Conservation (phyloP, 108 stramenopile genomes). For the Epithemia pelagica region DNA sequence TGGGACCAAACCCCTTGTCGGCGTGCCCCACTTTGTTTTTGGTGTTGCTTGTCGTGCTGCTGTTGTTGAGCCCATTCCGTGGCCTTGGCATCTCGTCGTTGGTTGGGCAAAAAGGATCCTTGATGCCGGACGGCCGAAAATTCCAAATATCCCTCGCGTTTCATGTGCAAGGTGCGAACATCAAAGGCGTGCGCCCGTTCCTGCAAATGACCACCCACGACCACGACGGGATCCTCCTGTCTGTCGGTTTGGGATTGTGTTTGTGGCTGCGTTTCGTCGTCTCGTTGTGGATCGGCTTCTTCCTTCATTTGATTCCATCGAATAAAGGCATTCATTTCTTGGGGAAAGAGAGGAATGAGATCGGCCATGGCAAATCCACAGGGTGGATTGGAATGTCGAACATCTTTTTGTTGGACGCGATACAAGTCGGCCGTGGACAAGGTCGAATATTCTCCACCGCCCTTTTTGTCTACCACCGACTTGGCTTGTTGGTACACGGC, state of each 20-base stretch:
- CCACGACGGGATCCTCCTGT: background rate
- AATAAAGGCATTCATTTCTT: slow-evolving; percentile 72
- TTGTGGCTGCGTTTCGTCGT: slow-evolving; percentile 6
- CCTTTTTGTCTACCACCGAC: background rate
- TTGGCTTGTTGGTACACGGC: background rate
- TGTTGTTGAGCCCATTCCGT: slow-evolving; percentile 39
- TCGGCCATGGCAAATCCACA: slow-evolving; percentile 67
- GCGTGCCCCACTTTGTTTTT: slow-evolving; percentile 25
- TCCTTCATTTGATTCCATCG: slow-evolving; percentile 78
- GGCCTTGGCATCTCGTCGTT: slow-evolving; percentile 5
- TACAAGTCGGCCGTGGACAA: background rate
- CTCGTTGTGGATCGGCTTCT: slow-evolving; percentile 21
- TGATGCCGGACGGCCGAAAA: slow-evolving; percentile 53
- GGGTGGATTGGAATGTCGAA: slow-evolving; percentile 18
- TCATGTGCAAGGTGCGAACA: slow-evolving; percentile 63
- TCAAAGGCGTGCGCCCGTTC: slow-evolving; percentile 70
- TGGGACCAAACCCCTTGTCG: slow-evolving; percentile 39
- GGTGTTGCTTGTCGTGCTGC: too few relatives aligned
- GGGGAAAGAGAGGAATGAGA: slow-evolving; percentile 57
- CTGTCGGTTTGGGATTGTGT: background rate
- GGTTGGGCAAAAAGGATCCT: slow-evolving; percentile 54
- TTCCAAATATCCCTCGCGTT: slow-evolving; percentile 50
- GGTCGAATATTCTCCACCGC: background rate
- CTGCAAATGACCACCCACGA: slow-evolving; percentile 40
- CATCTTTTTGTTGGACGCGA: slow-evolving; percentile 23